Conservation (phyloP, 371 early-diverging fungal genomes). For the Haplosporangium sp. region DNA sequence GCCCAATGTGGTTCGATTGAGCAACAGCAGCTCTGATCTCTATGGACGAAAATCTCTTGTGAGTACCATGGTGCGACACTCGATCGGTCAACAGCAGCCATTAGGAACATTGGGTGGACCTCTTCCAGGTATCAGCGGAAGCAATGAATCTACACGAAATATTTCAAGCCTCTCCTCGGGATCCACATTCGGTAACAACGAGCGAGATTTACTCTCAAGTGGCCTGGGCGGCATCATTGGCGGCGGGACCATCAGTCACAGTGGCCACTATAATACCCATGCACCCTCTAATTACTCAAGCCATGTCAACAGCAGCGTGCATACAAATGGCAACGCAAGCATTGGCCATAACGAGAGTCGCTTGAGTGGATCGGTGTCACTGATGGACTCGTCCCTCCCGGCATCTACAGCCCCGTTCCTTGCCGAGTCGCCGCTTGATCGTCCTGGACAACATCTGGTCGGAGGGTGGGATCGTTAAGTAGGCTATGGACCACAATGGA, state of each 20-base stretch:
- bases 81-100: slow-evolving; percentile 24
- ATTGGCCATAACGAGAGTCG: neutral
- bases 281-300: slow-evolving; percentile 7
- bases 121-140: neutral
- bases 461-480: slow-evolving; percentile 45
- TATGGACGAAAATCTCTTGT: slow-evolving; percentile 48
- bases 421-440: slow-evolving; percentile 27
- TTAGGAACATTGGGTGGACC: slow-evolving; percentile 11
- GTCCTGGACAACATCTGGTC: slow-evolving; percentile 36
- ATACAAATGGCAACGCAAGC: neutral
- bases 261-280: slow-evolving; percentile 11
- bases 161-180: slow-evolving; percentile 20
- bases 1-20: slow-evolving; percentile 38
- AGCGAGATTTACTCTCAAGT: slow-evolving; percentile 46
- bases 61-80: slow-evolving; percentile 41
- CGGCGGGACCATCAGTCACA: slow-evolving; percentile 51
- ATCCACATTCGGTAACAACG: slow-evolving; percentile 25
- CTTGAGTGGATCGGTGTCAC: neutral
- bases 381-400: slow-evolving; percentile 25
- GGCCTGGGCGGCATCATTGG: slow-evolving; percentile 52
- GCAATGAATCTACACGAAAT: slow-evolving; percentile 4
- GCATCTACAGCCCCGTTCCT: slow-evolving; percentile 39
- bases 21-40: slow-evolving; percentile 48
- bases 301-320: neutral
- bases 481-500: neutral